Conservation (phyloP, 179 eudicot species). For the Silene noctiflora region DNA sequence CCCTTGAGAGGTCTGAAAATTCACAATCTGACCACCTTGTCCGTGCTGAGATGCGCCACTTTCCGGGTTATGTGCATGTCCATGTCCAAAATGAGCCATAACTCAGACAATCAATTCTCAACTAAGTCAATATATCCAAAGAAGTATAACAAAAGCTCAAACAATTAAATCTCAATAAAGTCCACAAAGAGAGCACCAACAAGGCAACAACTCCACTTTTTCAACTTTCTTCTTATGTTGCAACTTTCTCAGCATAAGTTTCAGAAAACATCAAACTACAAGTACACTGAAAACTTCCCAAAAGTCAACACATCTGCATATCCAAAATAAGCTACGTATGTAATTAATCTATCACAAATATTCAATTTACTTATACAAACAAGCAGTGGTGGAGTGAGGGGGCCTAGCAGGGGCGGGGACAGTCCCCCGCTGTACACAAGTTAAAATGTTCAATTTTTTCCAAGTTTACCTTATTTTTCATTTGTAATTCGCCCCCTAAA, state of each 20-base stretch:
- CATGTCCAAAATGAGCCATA: slow-evolving; percentile 32
- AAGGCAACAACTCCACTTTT: background rate
- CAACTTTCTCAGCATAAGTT: background rate
- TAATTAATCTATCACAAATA: background rate
- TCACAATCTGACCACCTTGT: slow-evolving; percentile 41
- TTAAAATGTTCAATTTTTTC: no score
- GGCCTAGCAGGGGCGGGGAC: no score
- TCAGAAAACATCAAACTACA: background rate
- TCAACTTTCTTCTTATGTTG: background rate
- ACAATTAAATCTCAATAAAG: background rate
- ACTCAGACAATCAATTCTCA: background rate
- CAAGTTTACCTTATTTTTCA: no score
- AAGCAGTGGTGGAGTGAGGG: no score
- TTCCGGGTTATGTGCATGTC: slow-evolving; percentile 22
- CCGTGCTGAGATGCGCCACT: slow-evolving; percentile 41
- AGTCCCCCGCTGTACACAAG: no score
- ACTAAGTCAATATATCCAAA: slow-evolving; percentile 3
- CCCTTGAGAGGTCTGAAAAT: slow-evolving; percentile 45
- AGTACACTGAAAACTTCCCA: slow-evolving; percentile 5
- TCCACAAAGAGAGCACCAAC: background rate
- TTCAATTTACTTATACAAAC: background rate
- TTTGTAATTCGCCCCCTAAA: no score
- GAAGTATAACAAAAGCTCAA: background rate
- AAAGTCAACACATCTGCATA: background rate
- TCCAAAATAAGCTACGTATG: background rate